Percentiles rank a stretch among this genome's conserved stretches.
Evolutionary conservation across 2,329 filamentous ascomycete species (phyloP).

Genomic region (Trichothecium roseum): DNA sequence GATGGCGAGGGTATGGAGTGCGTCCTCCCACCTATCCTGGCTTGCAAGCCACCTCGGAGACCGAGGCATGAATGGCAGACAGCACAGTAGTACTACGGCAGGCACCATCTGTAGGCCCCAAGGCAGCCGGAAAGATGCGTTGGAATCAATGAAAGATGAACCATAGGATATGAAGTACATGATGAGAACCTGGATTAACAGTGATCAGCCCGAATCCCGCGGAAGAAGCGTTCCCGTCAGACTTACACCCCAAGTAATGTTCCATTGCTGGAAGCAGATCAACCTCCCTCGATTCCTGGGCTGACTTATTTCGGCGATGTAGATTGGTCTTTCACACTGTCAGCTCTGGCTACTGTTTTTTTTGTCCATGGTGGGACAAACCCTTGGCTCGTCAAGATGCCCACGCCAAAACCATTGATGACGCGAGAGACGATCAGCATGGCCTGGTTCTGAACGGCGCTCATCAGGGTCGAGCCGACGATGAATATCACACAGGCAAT

Average conservation of each 20-base stretch:
- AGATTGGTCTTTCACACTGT: constrained; percentile 35
- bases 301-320: constrained; percentile 48
- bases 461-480: constrained; percentile 8
- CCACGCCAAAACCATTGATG: constrained; percentile 53
- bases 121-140: constrained; percentile 49
- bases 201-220: too few species aligned
- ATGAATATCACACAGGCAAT: constrained; percentile 13
- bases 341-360: neutral
- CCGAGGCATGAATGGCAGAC: constrained; percentile 46
- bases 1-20: constrained; percentile 35
- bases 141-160: constrained; percentile 44
- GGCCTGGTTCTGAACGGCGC: constrained; percentile 10
- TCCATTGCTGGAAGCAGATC: constrained; percentile 52
- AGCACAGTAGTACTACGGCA: constrained; percentile 42
- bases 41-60: constrained; percentile 52
- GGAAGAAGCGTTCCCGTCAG: constrained; percentile 3
- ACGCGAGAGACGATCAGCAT: constrained; percentile 39
- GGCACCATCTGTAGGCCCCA: constrained; percentile 55
- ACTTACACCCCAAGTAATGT: constrained; percentile 18
- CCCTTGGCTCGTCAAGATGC: constrained; percentile 46
- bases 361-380: too few species aligned
- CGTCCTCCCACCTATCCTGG: constrained; percentile 45
- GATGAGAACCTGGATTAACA: constrained; percentile 43
- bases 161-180: constrained; percentile 59
- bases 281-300: constrained; percentile 42